Base-by-base conservation (phyloP, 805 yeast species). In the Debaryomyces hansenii region DNA sequence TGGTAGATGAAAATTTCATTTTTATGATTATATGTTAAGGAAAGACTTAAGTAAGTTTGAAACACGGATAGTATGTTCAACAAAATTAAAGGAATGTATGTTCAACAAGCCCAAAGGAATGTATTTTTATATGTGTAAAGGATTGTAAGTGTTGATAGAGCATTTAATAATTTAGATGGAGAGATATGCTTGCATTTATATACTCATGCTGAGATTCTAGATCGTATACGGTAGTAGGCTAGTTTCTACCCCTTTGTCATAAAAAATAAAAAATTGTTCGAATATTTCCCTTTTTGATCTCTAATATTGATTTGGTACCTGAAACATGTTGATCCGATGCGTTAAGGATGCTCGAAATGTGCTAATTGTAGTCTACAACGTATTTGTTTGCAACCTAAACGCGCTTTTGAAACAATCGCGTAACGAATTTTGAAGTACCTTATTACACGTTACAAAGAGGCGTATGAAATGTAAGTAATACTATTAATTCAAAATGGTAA, bases 1-100 rank as follows among this genome's bases (percentile, higher is more conserved):
- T 36, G 28, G 57, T 42, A 41, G 51, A 41, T 40, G 57, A 49
- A 21, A 51, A 54, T 42, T 53, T 57, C 61, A 58, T 57, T 16
- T 20, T 37, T 20, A 14, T 20, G n/a, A 35, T 48, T 15, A 21
- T 39, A 21, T 37, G 12, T 10, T 20, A 42, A 44, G 46, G 48
- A 44, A 42, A 38, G 49, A 47, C 31, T 36, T 46, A 39, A 31
- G 32, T 28, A 38, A 34, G 28, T 28, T 32, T 31, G 34, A 31
- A 10, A n/a, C 16, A 31, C 7, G 34, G 11, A 9, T n/a, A n/a
- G 14, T 8, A 31, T 31, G 34, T 14, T 14, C 16, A 11, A n/a
- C 34, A 31, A 31, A 11, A 5, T 39, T 36, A 43, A 44, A 41
- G 48, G 44, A 49, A 37, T 45, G 44, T 37, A 20, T 31, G 10